Percentiles rank a stretch among this genome's conserved stretches.
Conservation (phyloP, 768 basidiomycete species). For the Boletus rubroflammeus region DNA sequence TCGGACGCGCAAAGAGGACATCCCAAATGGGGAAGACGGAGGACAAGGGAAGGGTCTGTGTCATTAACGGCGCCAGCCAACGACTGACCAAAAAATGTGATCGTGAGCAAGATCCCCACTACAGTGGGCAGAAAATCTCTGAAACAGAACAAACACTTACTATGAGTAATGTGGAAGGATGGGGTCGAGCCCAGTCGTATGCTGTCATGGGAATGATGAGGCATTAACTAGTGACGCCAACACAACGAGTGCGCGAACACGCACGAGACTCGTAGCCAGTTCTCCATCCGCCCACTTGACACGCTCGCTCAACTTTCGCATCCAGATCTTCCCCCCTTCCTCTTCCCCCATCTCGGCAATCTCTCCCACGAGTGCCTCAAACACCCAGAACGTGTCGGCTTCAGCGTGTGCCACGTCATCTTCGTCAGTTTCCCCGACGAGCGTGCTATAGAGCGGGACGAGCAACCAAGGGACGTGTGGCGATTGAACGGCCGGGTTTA, state of each 20-base stretch:
- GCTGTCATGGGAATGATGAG: slow-evolving; percentile 34
- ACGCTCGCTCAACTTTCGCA: slow-evolving; percentile 56
- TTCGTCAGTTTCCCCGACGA: slow-evolving; percentile 57
- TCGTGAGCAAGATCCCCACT: not conserved
- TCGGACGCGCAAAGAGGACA: slow-evolving; percentile 57
- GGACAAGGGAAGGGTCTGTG: slow-evolving; percentile 66
- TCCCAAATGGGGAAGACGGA: slow-evolving; percentile 68
- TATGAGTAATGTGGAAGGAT: slow-evolving; percentile 75
- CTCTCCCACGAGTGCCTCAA: slow-evolving; percentile 70
- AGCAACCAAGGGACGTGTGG: slow-evolving; percentile 67
- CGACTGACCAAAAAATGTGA: slow-evolving; percentile 41
- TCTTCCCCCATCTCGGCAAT: slow-evolving; percentile 72
- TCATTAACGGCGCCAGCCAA: slow-evolving; percentile 69
- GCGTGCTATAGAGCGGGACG: slow-evolving; percentile 61
- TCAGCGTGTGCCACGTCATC: slow-evolving; percentile 65
- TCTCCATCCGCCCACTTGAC: slow-evolving; percentile 63
- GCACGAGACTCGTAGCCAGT: slow-evolving; percentile 56
- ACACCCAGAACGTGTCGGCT: slow-evolving; percentile 81
- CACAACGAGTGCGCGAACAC: not conserved
- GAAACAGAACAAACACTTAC: slow-evolving; percentile 39
- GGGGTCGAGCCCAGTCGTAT: slow-evolving; percentile 64
- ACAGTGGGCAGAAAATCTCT: not conserved
- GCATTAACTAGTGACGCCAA: not conserved
- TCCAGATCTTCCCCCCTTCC: slow-evolving; percentile 59
- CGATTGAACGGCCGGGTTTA: slow-evolving; percentile 70